phyloP scores from a whole-genome alignment of 805 yeast genomes.

The Gaillardinia entomophila region DNA sequence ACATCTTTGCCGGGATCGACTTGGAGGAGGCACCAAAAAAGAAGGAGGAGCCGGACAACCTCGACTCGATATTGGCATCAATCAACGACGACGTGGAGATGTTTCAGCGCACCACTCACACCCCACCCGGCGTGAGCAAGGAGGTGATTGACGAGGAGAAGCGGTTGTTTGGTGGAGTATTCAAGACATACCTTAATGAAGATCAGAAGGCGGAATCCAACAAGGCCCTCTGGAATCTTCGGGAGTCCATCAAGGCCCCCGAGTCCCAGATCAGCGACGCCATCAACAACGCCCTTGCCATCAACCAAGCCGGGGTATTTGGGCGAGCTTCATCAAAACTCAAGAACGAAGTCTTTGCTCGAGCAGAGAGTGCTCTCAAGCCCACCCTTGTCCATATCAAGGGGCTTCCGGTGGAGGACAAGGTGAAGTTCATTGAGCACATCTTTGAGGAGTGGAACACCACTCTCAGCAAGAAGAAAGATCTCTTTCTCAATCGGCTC shows the following conservation, averaged over 20 bases:
- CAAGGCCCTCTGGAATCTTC: neutral
- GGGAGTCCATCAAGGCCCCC: neutral
- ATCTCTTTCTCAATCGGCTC: slow-evolving; percentile 8
- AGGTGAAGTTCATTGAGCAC: slow-evolving; percentile 12
- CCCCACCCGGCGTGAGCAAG: too few relatives aligned
- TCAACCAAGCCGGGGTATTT: neutral
- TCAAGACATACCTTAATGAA: neutral
- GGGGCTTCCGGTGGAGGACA: slow-evolving; percentile 6
- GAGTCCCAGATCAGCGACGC: neutral
- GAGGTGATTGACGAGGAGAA: neutral
- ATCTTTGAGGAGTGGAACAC: slow-evolving; percentile 10
- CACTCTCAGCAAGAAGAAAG: slow-evolving; percentile 3
- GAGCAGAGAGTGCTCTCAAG: slow-evolving; percentile 8
- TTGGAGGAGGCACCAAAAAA: too few relatives aligned
- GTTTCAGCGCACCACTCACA: too few relatives aligned
- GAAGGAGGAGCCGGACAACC: neutral
- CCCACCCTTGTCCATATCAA: slow-evolving; percentile 18
- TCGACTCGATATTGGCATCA: neutral
- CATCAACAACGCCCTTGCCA: neutral
- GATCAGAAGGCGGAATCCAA: neutral
- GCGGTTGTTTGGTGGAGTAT: neutral
- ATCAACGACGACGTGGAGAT: neutral
- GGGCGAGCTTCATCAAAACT: neutral
- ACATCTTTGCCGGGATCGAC: too few relatives aligned
- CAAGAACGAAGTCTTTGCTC: neutral